phyloP scores from a whole-genome alignment of 2,329 filamentous ascomycete genomes.

The Aspergillus thermomutatus region DNA sequence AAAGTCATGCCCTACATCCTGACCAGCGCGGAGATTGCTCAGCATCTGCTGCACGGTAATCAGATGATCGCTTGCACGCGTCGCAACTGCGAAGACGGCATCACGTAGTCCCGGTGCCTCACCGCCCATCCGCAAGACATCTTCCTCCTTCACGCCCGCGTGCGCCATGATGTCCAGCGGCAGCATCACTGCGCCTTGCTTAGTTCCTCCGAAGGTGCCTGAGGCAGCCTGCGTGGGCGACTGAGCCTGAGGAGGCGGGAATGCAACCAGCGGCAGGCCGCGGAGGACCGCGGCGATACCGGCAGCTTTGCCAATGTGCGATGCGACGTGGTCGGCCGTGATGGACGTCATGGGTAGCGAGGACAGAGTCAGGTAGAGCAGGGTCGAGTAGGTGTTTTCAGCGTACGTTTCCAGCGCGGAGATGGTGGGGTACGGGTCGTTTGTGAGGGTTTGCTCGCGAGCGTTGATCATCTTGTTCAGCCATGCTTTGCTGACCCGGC shows the following conservation, averaged over 20 bases:
- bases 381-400: constrained; percentile 89
- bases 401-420: constrained; percentile 79
- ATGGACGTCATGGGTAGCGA: constrained; percentile 75
- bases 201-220: constrained; percentile 36
- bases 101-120: constrained; percentile 79
- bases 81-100: constrained; percentile 88
- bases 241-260: constrained; percentile 61
- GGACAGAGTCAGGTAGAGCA: constrained; percentile 84
- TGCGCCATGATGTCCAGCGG: constrained; percentile 89
- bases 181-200: constrained; percentile 68
- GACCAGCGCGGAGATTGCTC: constrained; percentile 69
- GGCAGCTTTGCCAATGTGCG: constrained; percentile 89
- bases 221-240: constrained; percentile 49
- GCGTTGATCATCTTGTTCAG: constrained; percentile 73
- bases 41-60: constrained; percentile 94
- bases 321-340: constrained; percentile 86
- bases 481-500: constrained; percentile 66
- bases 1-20: constrained; percentile 78
- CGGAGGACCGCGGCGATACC: constrained; percentile 85
- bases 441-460: constrained; percentile 77
- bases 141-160: constrained; percentile 76
- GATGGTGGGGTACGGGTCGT: constrained; percentile 73
- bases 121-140: constrained; percentile 77
- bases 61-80: constrained; percentile 89
- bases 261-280: constrained; percentile 83